Percentiles rank a stretch among this genome's conserved stretches.
Evolutionary conservation across 1,139 yeast genomes (phyloP).

Genomic region (Diutina ranongensis): DNA sequence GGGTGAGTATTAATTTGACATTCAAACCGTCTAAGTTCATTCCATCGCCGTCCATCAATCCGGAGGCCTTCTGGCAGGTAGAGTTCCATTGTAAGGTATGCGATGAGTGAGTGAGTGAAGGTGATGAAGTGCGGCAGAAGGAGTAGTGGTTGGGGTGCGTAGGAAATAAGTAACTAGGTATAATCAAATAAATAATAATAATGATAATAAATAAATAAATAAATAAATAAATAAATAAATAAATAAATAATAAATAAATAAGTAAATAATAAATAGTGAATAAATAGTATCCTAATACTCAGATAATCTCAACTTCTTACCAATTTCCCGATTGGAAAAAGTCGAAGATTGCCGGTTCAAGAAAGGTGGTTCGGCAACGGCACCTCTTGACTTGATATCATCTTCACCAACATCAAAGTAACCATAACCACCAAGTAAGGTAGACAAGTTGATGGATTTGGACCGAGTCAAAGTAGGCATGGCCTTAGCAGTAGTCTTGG

Average conservation of each 20-base stretch:
- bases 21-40: slow-evolving; percentile 73
- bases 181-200: no score
- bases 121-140: not conserved
- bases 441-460: slow-evolving; percentile 15
- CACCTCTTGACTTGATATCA: slow-evolving; percentile 56
- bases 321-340: slow-evolving; percentile 51
- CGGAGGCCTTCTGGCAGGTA: slow-evolving; percentile 92
- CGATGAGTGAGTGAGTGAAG: no score
- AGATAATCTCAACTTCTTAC: slow-evolving; percentile 60
- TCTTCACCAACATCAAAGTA: slow-evolving; percentile 68
- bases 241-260: no score
- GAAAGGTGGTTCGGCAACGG: slow-evolving; percentile 57
- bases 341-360: slow-evolving; percentile 31
- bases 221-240: no score
- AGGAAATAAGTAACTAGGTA: no score
- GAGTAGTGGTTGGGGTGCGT: not conserved
- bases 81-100: slow-evolving; percentile 56
- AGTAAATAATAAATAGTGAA: not conserved
- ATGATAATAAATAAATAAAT: no score
- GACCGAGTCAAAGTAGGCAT: slow-evolving; percentile 3
- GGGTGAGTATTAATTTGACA: slow-evolving; percentile 85
- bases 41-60: slow-evolving; percentile 90
- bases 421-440: slow-evolving; percentile 71
- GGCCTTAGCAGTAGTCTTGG: not conserved
- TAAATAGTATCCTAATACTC: slow-evolving; percentile 35